These are phyloP conservation scores for Pseudevernia furfuracea DNA, from an alignment of 495 filamentous ascomycete species.

Conservation along the genomic window DNA sequence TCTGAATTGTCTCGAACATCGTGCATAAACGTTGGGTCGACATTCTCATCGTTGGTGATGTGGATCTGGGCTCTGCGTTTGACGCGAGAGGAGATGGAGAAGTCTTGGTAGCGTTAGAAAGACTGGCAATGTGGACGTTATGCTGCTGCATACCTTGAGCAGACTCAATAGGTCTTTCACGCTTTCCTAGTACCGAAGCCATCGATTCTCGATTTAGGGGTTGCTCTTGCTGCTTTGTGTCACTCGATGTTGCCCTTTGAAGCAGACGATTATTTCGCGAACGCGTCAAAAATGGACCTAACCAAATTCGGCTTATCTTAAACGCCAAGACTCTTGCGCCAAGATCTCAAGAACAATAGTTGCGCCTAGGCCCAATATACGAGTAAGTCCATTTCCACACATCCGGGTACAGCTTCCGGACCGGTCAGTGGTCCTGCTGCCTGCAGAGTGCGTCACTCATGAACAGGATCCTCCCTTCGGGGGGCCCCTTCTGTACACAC, in stretches of 20 bases:
- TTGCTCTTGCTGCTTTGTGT: conserved; percentile 18
- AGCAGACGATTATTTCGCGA: not conserved
- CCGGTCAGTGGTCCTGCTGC: too few relatives aligned
- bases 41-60: conserved; percentile 46
- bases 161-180: conserved; percentile 48
- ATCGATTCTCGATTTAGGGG: conserved; percentile 33
- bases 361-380: too few relatives aligned
- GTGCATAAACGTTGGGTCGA: conserved; percentile 6
- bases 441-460: too few relatives aligned
- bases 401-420: too few relatives aligned
- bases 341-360: too few relatives aligned
- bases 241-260: conserved; percentile 3
- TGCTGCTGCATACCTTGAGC: conserved; percentile 45
- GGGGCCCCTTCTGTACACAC: too few relatives aligned
- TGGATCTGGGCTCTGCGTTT: conserved; percentile 52
- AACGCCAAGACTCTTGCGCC: not conserved
- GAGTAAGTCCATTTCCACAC: too few relatives aligned
- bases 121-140: conserved; percentile 28
- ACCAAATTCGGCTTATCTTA: not conserved
- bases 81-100: conserved; percentile 42
- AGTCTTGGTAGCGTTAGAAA: conserved; percentile 20
- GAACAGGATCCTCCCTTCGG: too few relatives aligned
- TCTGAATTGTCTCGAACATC: not conserved
- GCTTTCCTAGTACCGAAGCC: conserved; percentile 66
- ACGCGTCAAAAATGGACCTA: not conserved